A percentile compares a stretch with the other conserved stretches of the same genome.
Evolutionary conservation across 108 stramenopile species (phyloP).

Genomic region (Cyclotella kingstonii): DNA sequence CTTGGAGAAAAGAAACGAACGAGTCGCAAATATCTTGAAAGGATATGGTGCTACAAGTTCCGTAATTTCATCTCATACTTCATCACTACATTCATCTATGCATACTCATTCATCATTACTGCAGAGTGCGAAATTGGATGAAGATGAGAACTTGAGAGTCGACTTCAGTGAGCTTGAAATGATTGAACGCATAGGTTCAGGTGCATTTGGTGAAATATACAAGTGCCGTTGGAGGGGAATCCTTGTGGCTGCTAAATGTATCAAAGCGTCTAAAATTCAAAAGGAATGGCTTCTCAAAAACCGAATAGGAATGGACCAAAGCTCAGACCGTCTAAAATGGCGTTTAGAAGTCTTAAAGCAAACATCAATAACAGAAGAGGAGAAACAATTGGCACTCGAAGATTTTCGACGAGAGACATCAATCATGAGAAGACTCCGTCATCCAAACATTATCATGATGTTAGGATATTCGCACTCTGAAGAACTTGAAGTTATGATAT

Average conservation of each 20-base stretch:
- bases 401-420: conserved; percentile 82
- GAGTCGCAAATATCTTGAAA: conserved; percentile 46
- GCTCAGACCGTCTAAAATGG: conserved; percentile 33
- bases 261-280: conserved; percentile 75
- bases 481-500: conserved; percentile 79
- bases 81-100: background rate
- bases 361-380: conserved; percentile 28
- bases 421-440: conserved; percentile 71
- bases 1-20: conserved; percentile 23
- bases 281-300: conserved; percentile 75
- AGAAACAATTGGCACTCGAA: conserved; percentile 61
- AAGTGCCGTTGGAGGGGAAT: conserved; percentile 86
- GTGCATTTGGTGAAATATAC: conserved; percentile 90
- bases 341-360: conserved; percentile 47
- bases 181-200: conserved; percentile 84
- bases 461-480: conserved; percentile 78
- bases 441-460: conserved; percentile 83
- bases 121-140: conserved; percentile 19
- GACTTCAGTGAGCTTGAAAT: conserved; percentile 77
- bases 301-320: conserved; percentile 15
- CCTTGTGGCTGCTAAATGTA: conserved; percentile 85
- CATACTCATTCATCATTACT: background rate
- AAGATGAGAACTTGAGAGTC: conserved; percentile 71
- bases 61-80: background rate
- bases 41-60: conserved; percentile 51